Base-by-base conservation (phyloP, 164 flowering plant species). In the Amborella trichopoda region DNA sequence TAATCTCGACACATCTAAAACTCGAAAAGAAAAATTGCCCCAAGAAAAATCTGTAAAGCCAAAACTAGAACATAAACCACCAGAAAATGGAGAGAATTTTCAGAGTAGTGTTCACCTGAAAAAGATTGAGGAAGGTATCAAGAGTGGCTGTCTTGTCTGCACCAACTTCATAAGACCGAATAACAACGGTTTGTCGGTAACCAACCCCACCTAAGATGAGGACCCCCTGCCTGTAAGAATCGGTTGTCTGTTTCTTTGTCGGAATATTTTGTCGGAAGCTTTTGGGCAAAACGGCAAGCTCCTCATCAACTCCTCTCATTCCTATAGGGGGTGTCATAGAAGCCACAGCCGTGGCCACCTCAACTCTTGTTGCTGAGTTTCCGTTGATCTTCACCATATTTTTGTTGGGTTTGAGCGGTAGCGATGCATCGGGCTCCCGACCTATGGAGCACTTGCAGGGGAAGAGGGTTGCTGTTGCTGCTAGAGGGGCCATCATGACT, bases 131-230 rank as follows among this genome's bases (percentile, higher is more conserved):
- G 48, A 82, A 48, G 60, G 77, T 79, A 39, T 82, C 83, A 3
- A 79, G 37, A 0, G 83, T 79, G 0, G 71, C 75, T 10, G 83
- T 77, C 52, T 77, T 79, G 46, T 82, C 93, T 40, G 77, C 56
- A 2, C 84, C 84, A 44, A 79, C 76, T 72, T 82, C 93, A 43
- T 75, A 73, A 16, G 86, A 79, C 27, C 91, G 43, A 6, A 75
- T 50, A 8, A 79, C 82, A 32, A 79, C 59, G 3, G 80, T 82
- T 53, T 82, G 91, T 17, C 68, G 61, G 38, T 82, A 82, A 11
- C 68, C 78, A 13, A 74, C 77, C 0, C 81, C 74, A 1, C 73
- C 74, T 46, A 71, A 75, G 3, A 61, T 54, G 30, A 75, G 68
- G 16, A 65, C 21, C 22, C 91, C 90, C 36, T 78, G 85, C 2